Conservation (phyloP, 768 basidiomycete species). For the Podaxis mareebaensis region DNA sequence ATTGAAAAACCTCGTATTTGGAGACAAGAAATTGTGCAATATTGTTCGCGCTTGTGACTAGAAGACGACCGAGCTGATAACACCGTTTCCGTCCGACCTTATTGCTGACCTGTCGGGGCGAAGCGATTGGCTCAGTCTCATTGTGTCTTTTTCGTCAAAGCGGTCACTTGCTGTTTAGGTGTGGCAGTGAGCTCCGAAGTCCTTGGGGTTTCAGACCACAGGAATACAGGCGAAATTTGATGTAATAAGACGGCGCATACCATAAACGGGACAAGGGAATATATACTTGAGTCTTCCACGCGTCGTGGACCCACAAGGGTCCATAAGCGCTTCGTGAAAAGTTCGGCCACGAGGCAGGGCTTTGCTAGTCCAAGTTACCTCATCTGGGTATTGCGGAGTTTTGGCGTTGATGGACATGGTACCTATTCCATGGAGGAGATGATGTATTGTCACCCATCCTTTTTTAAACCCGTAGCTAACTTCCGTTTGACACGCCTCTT, state of each 20-base stretch:
- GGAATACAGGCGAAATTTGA: no score
- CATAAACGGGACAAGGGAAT: conserved; percentile 4
- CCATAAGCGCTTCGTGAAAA: neutral
- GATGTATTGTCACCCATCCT: neutral
- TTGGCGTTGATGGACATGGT: neutral
- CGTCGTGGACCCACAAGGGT: conserved; percentile 12
- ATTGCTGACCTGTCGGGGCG: no score
- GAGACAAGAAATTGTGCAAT: no score
- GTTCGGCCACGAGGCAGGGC: neutral
- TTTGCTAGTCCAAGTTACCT: neutral
- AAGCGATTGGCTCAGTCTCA: no score
- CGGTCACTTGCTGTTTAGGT: no score
- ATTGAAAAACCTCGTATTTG: no score
- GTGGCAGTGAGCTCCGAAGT: no score
- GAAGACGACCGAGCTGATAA: no score
- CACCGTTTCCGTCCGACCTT: no score
- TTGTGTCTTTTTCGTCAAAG: no score
- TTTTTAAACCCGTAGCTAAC: neutral
- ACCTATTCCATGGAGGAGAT: neutral
- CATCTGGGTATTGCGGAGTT: neutral
- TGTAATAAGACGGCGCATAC: neutral
- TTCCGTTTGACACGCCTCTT: neutral
- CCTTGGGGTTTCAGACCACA: no score
- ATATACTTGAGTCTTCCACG: neutral
- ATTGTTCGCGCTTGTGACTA: no score